A percentile compares a stretch with the other conserved stretches of the same genome.
phyloP scores from a whole-genome alignment of 345 rosid genomes.

The Populus nigra region DNA sequence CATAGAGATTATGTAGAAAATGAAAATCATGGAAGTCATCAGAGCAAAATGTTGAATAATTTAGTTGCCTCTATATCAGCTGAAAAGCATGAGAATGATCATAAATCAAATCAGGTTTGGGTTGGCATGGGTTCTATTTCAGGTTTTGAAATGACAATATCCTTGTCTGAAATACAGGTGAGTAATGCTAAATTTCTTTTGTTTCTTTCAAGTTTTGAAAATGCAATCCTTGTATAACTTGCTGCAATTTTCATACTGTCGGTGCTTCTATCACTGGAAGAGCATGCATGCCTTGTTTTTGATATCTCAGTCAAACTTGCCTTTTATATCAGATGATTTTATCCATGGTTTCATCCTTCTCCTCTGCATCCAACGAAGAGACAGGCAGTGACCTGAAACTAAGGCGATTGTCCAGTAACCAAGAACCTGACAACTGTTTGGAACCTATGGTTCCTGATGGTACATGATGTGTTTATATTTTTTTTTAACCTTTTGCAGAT shows the following conservation, averaged over 20 bases:
- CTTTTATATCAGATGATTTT: conserved; percentile 58
- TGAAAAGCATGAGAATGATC: conserved; percentile 40
- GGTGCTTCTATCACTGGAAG: neutral
- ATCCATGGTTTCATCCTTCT: conserved; percentile 56
- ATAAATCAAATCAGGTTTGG: conserved; percentile 50
- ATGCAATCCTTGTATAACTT: neutral
- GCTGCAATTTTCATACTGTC: neutral
- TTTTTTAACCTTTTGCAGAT: conserved; percentile 5
- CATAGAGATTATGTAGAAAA: conserved; percentile 40
- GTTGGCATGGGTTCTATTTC: conserved; percentile 64
- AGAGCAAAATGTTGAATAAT: conserved; percentile 60
- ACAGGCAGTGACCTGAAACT: conserved; percentile 28
- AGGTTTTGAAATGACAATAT: conserved; percentile 64
- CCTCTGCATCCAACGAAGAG: conserved; percentile 41
- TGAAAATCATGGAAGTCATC: conserved; percentile 44
- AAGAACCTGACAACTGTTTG: conserved; percentile 42
- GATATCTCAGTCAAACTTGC: conserved; percentile 21
- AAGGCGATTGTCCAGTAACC: conserved; percentile 35
- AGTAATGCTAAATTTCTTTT: conserved; percentile 11
- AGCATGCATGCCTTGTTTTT: conserved; percentile 16
- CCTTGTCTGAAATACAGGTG: conserved; percentile 76
- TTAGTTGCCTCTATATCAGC: conserved; percentile 48
- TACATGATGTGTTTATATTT: conserved; percentile 24
- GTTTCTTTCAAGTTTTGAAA: conserved; percentile 4
- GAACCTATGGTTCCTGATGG: conserved; percentile 73